phyloP scores from a whole-genome alignment of 164 flowering plant genomes.

The Sedum album region DNA sequence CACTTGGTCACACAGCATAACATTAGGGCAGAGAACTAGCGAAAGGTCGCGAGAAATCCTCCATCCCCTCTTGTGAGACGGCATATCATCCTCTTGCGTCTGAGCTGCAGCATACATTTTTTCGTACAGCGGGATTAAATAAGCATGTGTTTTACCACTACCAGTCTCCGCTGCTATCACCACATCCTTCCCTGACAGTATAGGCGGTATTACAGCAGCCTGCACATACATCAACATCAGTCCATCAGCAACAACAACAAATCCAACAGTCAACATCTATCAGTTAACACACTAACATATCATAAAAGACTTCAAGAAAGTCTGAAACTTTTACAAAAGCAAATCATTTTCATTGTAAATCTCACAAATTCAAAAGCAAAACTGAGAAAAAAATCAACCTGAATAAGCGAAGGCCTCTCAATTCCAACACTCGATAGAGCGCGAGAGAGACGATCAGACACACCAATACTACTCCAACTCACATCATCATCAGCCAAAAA shows the following conservation, averaged over 20 bases:
- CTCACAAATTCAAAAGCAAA: not conserved
- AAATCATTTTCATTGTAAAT: not conserved
- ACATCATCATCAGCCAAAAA: conserved; percentile 61
- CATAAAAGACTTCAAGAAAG: too few relatives aligned
- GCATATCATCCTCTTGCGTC: conserved; percentile 14
- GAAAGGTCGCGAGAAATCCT: conserved; percentile 18
- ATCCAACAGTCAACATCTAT: not conserved
- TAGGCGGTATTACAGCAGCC: conserved; percentile 69
- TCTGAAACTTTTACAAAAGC: not conserved
- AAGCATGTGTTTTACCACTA: conserved; percentile 94
- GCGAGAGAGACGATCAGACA: conserved; percentile 46
- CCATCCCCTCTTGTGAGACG: conserved; percentile 13
- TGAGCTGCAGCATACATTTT: conserved; percentile 20
- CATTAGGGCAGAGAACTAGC: conserved; percentile 94
- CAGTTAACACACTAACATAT: not conserved
- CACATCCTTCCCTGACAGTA: conserved; percentile 72
- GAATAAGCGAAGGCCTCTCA: conserved; percentile 63
- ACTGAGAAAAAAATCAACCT: conserved; percentile 31
- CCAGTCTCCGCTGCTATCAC: conserved; percentile 98
- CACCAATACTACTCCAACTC: conserved; percentile 70
- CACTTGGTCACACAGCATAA: conserved; percentile 90
- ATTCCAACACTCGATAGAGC: conserved; percentile 54
- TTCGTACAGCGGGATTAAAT: conserved; percentile 69
- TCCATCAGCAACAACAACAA: too few relatives aligned
- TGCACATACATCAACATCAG: conserved; percentile 19